phyloP scores from a whole-genome alignment of 345 rosid species.

The Populus ilicifolia region DNA sequence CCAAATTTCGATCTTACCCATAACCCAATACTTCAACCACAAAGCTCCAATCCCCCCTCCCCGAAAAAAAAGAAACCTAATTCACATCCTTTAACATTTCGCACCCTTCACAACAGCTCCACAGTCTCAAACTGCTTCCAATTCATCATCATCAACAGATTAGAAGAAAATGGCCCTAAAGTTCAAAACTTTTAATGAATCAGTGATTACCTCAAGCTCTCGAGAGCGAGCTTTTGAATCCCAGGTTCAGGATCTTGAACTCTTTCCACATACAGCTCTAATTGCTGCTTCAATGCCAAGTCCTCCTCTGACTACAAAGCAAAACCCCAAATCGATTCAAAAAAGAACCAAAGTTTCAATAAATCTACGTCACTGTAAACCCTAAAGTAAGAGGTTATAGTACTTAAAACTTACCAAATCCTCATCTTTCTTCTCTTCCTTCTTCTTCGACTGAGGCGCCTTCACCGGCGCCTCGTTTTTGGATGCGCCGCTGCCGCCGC shows the following conservation, averaged over 20 bases:
- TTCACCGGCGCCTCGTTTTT: conserved; percentile 54
- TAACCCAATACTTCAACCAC: too few relatives aligned
- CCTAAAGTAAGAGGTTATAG: neutral
- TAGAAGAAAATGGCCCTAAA: neutral
- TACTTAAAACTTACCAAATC: conserved; percentile 54
- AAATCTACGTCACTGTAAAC: neutral
- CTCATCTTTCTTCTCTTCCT: conserved; percentile 87
- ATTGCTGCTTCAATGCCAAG: conserved; percentile 80
- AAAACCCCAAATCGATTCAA: neutral
- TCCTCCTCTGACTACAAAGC: conserved; percentile 83
- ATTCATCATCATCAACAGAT: neutral
- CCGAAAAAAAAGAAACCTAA: too few relatives aligned
- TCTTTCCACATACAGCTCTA: conserved; percentile 92
- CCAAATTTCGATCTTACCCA: neutral
- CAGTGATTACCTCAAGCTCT: conserved; percentile 77
- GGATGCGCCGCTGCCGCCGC: conserved; percentile 36
- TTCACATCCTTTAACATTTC: neutral
- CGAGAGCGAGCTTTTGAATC: conserved; percentile 83
- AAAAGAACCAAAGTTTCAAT: neutral
- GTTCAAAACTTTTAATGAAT: neutral
- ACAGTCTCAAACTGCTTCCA: too few relatives aligned
- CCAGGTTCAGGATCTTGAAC: conserved; percentile 86
- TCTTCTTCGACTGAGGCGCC: conserved; percentile 74
- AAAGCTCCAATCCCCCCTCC: too few relatives aligned
- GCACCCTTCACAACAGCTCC: neutral